Conservation (phyloP, 2,329 filamentous ascomycete genomes). For the Talaromyces atroroseus region DNA sequence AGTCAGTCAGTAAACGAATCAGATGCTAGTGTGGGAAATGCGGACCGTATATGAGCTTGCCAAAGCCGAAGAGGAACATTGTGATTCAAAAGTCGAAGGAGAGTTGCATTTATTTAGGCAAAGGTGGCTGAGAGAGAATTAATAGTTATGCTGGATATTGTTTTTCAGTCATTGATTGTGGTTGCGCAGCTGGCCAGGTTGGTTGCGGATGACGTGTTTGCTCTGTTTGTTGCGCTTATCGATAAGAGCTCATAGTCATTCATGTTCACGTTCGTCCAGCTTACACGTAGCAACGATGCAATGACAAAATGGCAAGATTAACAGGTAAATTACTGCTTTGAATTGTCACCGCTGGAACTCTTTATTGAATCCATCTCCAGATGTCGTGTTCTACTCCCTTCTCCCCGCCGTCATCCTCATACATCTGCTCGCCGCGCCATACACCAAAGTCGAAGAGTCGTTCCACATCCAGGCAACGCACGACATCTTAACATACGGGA, state of each 20-base stretch:
- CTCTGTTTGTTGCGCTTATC: slow-evolving; percentile 5
- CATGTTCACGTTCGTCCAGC: too few relatives aligned
- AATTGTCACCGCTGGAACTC: not conserved
- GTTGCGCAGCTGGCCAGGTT: slow-evolving; percentile 6
- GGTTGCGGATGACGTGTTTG: slow-evolving; percentile 11
- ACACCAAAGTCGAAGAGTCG: slow-evolving; percentile 97
- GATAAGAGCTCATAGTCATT: not conserved
- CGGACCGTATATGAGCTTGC: slow-evolving; percentile 68
- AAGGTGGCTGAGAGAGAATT: too few relatives aligned
- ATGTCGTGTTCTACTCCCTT: slow-evolving; percentile 39
- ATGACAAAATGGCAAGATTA: slow-evolving; percentile 12
- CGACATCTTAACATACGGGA: slow-evolving; percentile 78
- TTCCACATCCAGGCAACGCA: slow-evolving; percentile 95
- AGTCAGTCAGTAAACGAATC: not conserved
- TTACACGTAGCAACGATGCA: not conserved
- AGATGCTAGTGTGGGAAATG: too few relatives aligned
- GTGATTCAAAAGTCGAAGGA: slow-evolving; percentile 7
- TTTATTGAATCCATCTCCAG: not conserved
- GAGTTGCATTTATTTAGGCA: too few relatives aligned
- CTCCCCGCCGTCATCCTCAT: slow-evolving; percentile 60
- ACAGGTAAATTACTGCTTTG: slow-evolving; percentile 3
- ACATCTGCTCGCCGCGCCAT: slow-evolving; percentile 71
- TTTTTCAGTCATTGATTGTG: too few relatives aligned
- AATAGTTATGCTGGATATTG: too few relatives aligned
- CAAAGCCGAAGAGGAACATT: slow-evolving; percentile 67